A percentile compares a stretch with the other conserved stretches of the same genome.
Evolutionary conservation across 1,284 basidiomycete genomes (phyloP).

Genomic region (Coriolopsis trogii): DNA sequence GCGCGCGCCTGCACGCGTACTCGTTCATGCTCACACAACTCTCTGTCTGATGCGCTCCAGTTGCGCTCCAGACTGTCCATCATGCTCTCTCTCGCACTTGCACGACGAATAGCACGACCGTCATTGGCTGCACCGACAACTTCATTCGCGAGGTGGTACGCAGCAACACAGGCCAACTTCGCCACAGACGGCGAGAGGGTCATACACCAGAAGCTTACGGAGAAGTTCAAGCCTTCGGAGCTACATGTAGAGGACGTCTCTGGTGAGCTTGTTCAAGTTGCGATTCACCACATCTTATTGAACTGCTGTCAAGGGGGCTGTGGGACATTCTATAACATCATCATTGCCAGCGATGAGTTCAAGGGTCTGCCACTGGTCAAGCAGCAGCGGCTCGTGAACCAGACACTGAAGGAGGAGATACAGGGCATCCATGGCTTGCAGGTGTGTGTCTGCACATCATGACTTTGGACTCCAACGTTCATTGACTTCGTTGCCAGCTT

Average conservation of each 20-base stretch:
- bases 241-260: conserved; percentile 89
- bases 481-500: conserved; percentile 13
- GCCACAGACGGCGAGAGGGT: conserved; percentile 63
- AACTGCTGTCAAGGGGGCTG: conserved; percentile 74
- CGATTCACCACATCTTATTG: not conserved
- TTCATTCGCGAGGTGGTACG: conserved; percentile 13
- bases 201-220: conserved; percentile 75
- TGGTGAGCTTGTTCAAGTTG: conserved; percentile 53
- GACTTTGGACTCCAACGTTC: no score
- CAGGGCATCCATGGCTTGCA: conserved; percentile 93
- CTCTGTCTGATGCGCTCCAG: conserved; percentile 13
- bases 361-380: conserved; percentile 87
- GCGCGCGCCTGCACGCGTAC: not conserved
- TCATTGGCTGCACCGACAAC: conserved; percentile 11
- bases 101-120: conserved; percentile 30
- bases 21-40: not conserved
- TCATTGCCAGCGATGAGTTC: conserved; percentile 85
- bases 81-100: conserved; percentile 34
- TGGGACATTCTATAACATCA: conserved; percentile 94
- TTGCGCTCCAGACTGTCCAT: conserved; percentile 15
- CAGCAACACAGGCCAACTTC: conserved; percentile 17
- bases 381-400: conserved; percentile 92
- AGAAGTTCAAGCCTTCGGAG: conserved; percentile 74
- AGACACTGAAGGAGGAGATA: conserved; percentile 89
- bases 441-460: conserved; percentile 45